phyloP scores from a whole-genome alignment of 192 early-diverging fungal species.

The Entomortierella lignicola region DNA sequence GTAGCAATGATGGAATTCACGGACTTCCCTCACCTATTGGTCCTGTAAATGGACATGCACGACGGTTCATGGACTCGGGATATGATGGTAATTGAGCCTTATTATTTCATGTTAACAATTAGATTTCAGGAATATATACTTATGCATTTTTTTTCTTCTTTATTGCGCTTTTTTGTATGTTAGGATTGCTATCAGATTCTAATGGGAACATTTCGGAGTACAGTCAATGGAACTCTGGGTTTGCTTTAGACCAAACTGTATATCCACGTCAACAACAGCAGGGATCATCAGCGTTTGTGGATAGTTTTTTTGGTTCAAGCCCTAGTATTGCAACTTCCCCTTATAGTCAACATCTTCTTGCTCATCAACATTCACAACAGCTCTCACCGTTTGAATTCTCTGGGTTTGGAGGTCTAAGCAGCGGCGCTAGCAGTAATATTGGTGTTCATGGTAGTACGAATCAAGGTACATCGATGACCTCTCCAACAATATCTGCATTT shows the following conservation, averaged over 20 bases:
- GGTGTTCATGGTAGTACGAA: not conserved
- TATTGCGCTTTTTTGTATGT: no score
- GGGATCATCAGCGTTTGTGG: constrained; percentile 18
- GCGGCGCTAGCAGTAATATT: not conserved
- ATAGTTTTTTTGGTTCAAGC: constrained; percentile 43
- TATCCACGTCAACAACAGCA: constrained; percentile 24
- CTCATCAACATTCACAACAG: constrained; percentile 14
- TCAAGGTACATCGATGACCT: not conserved
- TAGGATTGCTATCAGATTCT: constrained; percentile 18
- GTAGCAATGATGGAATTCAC: not conserved
- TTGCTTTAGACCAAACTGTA: constrained; percentile 43
- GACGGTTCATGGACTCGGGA: constrained; percentile 29
- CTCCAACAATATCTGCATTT: constrained; percentile 7
- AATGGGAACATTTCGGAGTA: constrained; percentile 35
- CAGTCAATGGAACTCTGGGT: constrained; percentile 54
- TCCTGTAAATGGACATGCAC: constrained; percentile 38
- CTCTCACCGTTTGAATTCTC: constrained; percentile 34
- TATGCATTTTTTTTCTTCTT: no score
- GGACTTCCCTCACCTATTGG: constrained; percentile 52
- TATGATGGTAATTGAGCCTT: constrained; percentile 29
- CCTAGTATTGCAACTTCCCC: constrained; percentile 10
- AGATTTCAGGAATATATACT: no score
- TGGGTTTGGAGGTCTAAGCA: constrained; percentile 23
- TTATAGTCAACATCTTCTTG: constrained; percentile 11
- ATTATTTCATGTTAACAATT: no score